Evolutionary conservation across 768 basidiomycete genomes (phyloP).

Genomic region (Tylopilus cervinicoccineus): DNA sequence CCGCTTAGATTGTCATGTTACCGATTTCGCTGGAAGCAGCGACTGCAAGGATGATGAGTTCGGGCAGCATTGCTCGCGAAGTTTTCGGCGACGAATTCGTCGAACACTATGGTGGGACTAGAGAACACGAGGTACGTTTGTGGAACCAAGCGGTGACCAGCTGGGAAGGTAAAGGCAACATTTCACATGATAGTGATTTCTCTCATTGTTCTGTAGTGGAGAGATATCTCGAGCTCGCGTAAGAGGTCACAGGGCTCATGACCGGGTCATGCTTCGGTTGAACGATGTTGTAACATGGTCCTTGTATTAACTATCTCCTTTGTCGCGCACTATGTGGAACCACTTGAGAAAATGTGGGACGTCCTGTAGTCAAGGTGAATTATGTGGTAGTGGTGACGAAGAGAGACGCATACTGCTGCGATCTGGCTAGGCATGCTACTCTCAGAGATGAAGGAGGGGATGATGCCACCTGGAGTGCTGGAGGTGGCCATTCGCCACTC

Average conservation of each 20-base stretch:
- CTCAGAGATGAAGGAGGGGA: conserved; percentile 64
- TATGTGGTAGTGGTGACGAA: background rate
- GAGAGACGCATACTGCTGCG: conserved; percentile 41
- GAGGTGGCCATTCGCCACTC: conserved; percentile 84
- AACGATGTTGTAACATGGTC: background rate
- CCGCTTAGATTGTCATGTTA: conserved; percentile 60
- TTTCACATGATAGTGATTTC: background rate
- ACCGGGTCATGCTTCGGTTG: background rate
- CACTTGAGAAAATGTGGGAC: conserved; percentile 71
- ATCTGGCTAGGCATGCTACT: conserved; percentile 59
- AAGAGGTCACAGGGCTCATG: background rate
- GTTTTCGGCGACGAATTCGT: conserved; percentile 88
- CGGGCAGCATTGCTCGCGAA: conserved; percentile 79
- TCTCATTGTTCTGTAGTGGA: conserved; percentile 51
- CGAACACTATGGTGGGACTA: conserved; percentile 93
- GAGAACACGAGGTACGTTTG: conserved; percentile 81
- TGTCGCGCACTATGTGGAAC: conserved; percentile 40
- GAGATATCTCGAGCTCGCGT: conserved; percentile 82
- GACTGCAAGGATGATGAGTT: conserved; percentile 73
- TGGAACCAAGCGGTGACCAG: conserved; percentile 90
- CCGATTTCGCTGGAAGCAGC: conserved; percentile 79
- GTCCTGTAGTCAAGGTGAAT: conserved; percentile 42
- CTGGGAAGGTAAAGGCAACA: conserved; percentile 74
- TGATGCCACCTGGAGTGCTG: conserved; percentile 64
- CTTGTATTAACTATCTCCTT: conserved; percentile 1